These are phyloP conservation scores for Pelargonium cotyledonis DNA, from an alignment of 441 rosid genomes.

Conservation along the genomic window DNA sequence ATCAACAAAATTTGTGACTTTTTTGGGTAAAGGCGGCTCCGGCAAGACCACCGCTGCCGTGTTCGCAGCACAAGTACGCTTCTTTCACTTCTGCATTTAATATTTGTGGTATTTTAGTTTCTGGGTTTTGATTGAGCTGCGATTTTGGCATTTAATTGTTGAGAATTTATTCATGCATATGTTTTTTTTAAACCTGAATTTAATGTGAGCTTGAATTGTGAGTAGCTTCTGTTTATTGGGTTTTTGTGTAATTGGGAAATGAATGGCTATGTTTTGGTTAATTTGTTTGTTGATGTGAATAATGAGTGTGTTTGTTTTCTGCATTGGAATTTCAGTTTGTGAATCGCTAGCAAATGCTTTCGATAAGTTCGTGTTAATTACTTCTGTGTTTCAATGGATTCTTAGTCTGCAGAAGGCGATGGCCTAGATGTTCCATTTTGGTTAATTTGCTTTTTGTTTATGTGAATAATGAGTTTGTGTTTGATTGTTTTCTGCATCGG, in stretches of 20 bases:
- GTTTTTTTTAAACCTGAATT: too few species aligned
- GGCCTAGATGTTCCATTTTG: too few species aligned
- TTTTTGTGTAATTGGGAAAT: not conserved
- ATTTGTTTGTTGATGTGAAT: not conserved
- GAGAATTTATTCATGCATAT: not conserved
- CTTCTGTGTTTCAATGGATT: too few species aligned
- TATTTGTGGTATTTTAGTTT: not conserved
- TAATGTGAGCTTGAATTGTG: not conserved
- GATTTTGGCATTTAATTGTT: not conserved
- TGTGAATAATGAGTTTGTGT: too few species aligned
- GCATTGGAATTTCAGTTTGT: too few species aligned
- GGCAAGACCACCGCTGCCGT: constrained; percentile 83
- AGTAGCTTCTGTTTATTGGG: not conserved
- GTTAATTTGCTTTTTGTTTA: too few species aligned
- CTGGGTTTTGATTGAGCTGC: not conserved
- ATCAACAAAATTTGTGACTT: constrained; percentile 54
- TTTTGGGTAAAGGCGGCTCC: constrained; percentile 87
- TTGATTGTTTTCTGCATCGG: too few species aligned
- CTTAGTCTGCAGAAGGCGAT: too few species aligned
- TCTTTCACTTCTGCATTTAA: not conserved
- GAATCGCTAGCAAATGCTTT: too few species aligned
- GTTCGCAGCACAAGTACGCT: constrained; percentile 73
- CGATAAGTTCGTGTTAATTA: too few species aligned
- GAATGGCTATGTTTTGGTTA: not conserved
- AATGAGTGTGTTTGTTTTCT: not conserved